These are phyloP conservation scores for Epichloe bromicola DNA, from an alignment of 2,329 filamentous ascomycete species.

Conservation along the genomic window DNA sequence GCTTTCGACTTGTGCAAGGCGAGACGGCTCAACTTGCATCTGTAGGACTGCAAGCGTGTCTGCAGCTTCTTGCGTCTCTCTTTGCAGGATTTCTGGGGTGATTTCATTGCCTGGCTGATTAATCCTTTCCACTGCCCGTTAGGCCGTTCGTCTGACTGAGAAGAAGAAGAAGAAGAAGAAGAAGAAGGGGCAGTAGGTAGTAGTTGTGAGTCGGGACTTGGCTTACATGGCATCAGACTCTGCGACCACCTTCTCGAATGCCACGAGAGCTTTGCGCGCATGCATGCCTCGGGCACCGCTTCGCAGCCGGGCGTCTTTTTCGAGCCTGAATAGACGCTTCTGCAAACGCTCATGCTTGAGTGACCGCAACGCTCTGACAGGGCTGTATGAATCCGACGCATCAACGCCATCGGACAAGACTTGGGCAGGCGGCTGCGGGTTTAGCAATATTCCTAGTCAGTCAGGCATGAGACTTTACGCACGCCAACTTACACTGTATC, in stretches of 20 bases:
- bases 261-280: constrained; percentile 61
- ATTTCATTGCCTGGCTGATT: constrained; percentile 44
- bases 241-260: constrained; percentile 53
- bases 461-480: too few relatives aligned
- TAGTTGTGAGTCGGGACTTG: too few relatives aligned
- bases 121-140: constrained; percentile 18
- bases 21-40: constrained; percentile 52
- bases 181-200: background rate
- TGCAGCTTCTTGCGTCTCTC: constrained; percentile 55
- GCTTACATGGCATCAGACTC: constrained; percentile 40
- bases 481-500: constrained; percentile 35
- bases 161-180: background rate
- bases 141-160: background rate
- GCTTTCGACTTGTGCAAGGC: constrained; percentile 48
- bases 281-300: constrained; percentile 64
- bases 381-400: constrained; percentile 37
- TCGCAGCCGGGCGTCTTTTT: constrained; percentile 60
- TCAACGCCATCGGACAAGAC: constrained; percentile 50
- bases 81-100: constrained; percentile 39
- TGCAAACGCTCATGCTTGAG: constrained; percentile 50
- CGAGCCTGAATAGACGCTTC: constrained; percentile 51
- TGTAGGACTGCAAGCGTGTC: constrained; percentile 60
- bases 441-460: background rate
- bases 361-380: constrained; percentile 46
- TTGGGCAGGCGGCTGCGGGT: constrained; percentile 11